Evolutionary conservation across 257 asterid species (phyloP).

Genomic region (Solanum infundibuliforme): DNA sequence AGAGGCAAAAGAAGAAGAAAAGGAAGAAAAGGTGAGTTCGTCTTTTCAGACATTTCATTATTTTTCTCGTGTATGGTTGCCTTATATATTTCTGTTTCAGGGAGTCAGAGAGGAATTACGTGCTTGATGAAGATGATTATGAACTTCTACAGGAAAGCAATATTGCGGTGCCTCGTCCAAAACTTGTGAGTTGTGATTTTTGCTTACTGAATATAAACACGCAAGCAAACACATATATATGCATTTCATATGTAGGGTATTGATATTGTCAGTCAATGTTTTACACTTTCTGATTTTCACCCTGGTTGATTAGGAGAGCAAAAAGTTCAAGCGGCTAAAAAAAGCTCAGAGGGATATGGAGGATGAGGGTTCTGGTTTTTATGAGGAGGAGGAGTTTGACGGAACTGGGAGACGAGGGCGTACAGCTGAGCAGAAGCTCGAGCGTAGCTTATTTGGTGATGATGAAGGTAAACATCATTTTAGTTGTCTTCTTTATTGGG

Average conservation of each 20-base stretch:
- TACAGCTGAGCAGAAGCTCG: constrained; percentile 74
- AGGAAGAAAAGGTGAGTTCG: constrained; percentile 67
- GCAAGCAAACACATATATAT: not conserved
- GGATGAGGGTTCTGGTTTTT: constrained; percentile 66
- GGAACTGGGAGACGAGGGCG: constrained; percentile 64
- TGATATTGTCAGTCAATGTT: not conserved
- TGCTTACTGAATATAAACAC: not conserved
- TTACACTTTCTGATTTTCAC: not conserved
- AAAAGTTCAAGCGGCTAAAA: constrained; percentile 81
- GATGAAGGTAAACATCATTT: constrained; percentile 53
- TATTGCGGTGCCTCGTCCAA: constrained; percentile 82
- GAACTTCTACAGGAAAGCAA: constrained; percentile 92
- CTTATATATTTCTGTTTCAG: constrained; percentile 18
- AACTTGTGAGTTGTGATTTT: constrained; percentile 24
- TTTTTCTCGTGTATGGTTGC: not conserved
- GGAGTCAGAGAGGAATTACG: constrained; percentile 58
- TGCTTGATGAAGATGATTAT: constrained; percentile 87
- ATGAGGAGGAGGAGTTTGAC: constrained; percentile 67
- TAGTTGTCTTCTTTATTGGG: not conserved
- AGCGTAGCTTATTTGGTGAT: constrained; percentile 71
- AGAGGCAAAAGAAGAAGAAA: constrained; percentile 79
- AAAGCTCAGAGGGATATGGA: constrained; percentile 71
- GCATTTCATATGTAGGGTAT: not conserved
- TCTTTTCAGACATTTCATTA: not conserved
- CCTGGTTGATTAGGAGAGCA: constrained; percentile 36